Base-by-base conservation (phyloP, 257 asterid genomes). In the Knoxia roxburghii region DNA sequence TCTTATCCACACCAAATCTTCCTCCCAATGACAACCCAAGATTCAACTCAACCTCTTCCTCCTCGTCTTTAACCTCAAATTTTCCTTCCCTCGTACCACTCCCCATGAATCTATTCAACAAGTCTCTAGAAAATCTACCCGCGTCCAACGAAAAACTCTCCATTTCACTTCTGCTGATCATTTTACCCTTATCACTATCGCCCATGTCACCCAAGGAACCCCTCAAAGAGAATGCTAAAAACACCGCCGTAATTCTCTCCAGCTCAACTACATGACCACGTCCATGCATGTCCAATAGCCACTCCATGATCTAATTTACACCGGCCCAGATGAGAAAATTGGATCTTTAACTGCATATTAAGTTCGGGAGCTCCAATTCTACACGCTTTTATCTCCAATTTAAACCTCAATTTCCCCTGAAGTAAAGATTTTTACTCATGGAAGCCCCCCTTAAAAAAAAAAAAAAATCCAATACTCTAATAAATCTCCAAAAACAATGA, bases 11-110 rank as follows among this genome's bases (percentile, higher is more conserved):
- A 11, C 98, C 98, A 78, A 92, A 89, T 81, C 84, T 85, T 12
- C 98, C 98, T 40, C 97, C 97, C 68, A 92, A 76, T 52, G 98
- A 92, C 65, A 92, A 77, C n/a, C 98, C 98, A 20, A 92, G 96
- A 82, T 82, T 92, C 91, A 92, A 73, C 80, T 92, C 98, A 41
- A 87, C 56, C 57, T 77, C 78, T 24, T 53, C 82, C 17, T 71
- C 76, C 20, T 70, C 80, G 30, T 67, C 85, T 0, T 48, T 64
- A 12, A 48, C 73, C 72, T 55, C 80, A 48, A 35, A 57, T 24
- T 67, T 80, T 40, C 72, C 52, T 60, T 41, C 56, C 54, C 65
- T 63, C 27, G 73, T 63, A 48, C 67, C 68, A 35, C 78, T 70
- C 9, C 89, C 95, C 89, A 79, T 84, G 49, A 89, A 92, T 76